Base-by-base conservation (phyloP, 192 early-diverging fungal genomes). In the Umbelopsis sp. region DNA sequence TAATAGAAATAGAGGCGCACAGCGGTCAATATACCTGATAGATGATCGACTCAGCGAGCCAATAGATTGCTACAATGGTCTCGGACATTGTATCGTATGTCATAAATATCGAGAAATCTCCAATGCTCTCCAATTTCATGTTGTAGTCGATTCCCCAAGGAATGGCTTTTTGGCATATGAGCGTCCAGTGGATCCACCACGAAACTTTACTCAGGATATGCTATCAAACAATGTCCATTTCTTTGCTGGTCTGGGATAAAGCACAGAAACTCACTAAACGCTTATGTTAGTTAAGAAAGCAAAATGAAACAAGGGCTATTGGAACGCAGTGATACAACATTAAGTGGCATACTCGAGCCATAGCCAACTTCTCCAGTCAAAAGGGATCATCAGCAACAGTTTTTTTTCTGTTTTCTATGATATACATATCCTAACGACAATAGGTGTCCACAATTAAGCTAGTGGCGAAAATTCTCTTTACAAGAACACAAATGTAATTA, bases 201-300 rank as follows among this genome's bases (percentile, higher is more conserved):
- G 55, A 33, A 61, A 61, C 27, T 61, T 61, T 30, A 61, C 55
- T 35, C 55, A 61, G 18, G 55, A 61, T 25, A 61, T 61, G 55
- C 25, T 61, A 25, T 61, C 55, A 61, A 61, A 61, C 12, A 61
- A 61, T 33, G 55, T 61, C 55, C 55, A 61, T 61, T 61, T 61
- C 30, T 61, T 61, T 61, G 55, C 55, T 27, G 55, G 55, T 27
- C 25, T 61, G 16, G 55, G 55, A 12, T 61, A 41, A 41, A 1
- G 37, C 7, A 41, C 10, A 10, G 37, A 9, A 4, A 41, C 37
- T 41, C 37, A 1, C 1, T 10, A 35, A 33, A 25, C 13, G 2
- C 2, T 2, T 61, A 27, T 21, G 9, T 21, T 6, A 13, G 12
- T 52, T 0, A 6, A 6, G 37, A 6, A 10, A 41, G 5, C 37